phyloP scores from a whole-genome alignment of 345 rosid genomes.

The Acer yangbiense region DNA sequence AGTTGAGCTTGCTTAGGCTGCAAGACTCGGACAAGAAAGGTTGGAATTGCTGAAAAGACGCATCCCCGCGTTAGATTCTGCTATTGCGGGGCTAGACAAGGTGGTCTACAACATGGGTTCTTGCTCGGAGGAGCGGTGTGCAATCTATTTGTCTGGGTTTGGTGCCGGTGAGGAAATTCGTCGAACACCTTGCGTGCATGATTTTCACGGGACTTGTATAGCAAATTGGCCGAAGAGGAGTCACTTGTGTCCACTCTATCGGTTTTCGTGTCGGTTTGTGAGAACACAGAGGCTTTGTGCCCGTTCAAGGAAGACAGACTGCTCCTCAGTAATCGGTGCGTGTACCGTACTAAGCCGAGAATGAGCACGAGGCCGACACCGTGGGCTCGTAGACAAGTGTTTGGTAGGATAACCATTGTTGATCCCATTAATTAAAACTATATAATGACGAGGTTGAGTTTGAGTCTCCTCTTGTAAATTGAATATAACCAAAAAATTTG shows the following conservation, averaged over 20 bases:
- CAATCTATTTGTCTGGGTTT: background rate
- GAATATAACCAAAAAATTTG: too few species aligned
- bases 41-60: background rate
- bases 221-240: background rate
- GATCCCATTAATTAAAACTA: too few species aligned
- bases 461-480: too few species aligned
- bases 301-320: background rate
- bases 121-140: background rate
- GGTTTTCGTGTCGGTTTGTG: background rate
- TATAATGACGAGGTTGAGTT: too few species aligned
- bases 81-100: background rate
- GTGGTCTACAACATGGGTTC: background rate
- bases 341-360: too few species aligned
- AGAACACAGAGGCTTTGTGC: background rate
- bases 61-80: background rate
- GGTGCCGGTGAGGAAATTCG: background rate
- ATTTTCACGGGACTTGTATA: background rate
- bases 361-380: too few species aligned
- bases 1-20: background rate
- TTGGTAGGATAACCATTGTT: too few species aligned
- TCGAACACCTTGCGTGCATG: background rate
- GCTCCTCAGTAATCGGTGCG: too few species aligned
- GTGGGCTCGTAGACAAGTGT: too few species aligned
- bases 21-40: background rate
- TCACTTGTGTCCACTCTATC: constrained; percentile 15